These are phyloP conservation scores for Cadophora malorum DNA, from an alignment of 2,329 filamentous ascomycete species.

Conservation along the genomic window DNA sequence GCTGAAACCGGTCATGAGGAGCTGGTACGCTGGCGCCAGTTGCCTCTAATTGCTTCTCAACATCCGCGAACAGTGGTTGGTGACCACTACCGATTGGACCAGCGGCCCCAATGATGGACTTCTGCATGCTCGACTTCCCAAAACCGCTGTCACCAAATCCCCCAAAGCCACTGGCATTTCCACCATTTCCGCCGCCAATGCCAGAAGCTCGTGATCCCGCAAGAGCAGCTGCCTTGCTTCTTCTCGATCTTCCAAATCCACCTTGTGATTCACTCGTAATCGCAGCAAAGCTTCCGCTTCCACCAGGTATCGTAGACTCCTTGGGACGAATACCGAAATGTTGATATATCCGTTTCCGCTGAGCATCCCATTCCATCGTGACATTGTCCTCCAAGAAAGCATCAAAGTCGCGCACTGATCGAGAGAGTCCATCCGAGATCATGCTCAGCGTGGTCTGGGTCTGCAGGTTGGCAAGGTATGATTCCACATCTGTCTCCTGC, in stretches of 20 bases:
- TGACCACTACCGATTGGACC: constrained; percentile 68
- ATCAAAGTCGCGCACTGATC: constrained; percentile 91
- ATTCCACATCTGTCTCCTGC: constrained; percentile 72
- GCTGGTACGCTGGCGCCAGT: constrained; percentile 54
- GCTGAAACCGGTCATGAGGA: constrained; percentile 75
- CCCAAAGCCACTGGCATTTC: constrained; percentile 4
- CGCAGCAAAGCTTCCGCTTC: constrained; percentile 40
- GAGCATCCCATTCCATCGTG: constrained; percentile 93
- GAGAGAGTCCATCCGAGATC: constrained; percentile 88
- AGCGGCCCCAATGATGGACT: constrained; percentile 86
- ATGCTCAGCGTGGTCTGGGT: constrained; percentile 90
- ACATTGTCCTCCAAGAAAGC: constrained; percentile 93
- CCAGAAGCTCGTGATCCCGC: constrained; percentile 40
- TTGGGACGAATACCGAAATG: constrained; percentile 86
- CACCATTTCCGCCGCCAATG: constrained; percentile 27
- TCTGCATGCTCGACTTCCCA: constrained; percentile 74
- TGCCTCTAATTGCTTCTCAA: constrained; percentile 62
- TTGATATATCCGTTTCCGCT: constrained; percentile 91
- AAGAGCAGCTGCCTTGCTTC: constrained; percentile 53
- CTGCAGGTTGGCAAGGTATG: constrained; percentile 84
- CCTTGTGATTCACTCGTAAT: constrained; percentile 56
- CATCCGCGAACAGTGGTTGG: constrained; percentile 70
- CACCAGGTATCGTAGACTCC: constrained; percentile 49
- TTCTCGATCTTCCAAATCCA: constrained; percentile 65
- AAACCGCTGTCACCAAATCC: constrained; percentile 60